These are phyloP conservation scores for Metschnikowia lunata DNA, from an alignment of 805 yeast genomes.

Conservation along the genomic window DNA sequence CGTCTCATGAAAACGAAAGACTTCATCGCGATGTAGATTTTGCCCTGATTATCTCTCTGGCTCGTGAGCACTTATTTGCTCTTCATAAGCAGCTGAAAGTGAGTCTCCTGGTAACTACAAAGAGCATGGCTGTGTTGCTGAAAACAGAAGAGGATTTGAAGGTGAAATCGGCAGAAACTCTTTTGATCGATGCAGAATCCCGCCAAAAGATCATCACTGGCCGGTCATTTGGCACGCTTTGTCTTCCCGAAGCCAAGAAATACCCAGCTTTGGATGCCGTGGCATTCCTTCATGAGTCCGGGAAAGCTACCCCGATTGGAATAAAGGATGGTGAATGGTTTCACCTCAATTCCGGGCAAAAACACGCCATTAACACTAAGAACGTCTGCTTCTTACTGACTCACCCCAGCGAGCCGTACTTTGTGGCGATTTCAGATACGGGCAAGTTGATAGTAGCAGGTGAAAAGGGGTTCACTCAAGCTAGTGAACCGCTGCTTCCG, in stretches of 20 bases:
- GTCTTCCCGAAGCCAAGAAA: slow-evolving; percentile 3
- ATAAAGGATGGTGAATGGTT: slow-evolving; percentile 6
- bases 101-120: slow-evolving; percentile 17
- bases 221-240: background rate
- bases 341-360: slow-evolving; percentile 1
- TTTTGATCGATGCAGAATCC: slow-evolving; percentile 1
- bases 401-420: slow-evolving; percentile 14
- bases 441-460: slow-evolving; percentile 10
- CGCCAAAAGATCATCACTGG: slow-evolving; percentile 2
- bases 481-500: slow-evolving; percentile 12
- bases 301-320: slow-evolving; percentile 3
- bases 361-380: background rate
- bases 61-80: slow-evolving; percentile 32
- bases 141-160: slow-evolving; percentile 2
- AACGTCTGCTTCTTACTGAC: slow-evolving; percentile 4
- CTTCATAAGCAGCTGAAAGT: slow-evolving; percentile 35
- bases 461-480: slow-evolving; percentile 7
- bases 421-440: slow-evolving; percentile 13
- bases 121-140: slow-evolving; percentile 11
- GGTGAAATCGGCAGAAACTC: background rate
- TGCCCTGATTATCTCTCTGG: slow-evolving; percentile 7
- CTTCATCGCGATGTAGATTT: background rate
- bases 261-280: background rate
- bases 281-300: slow-evolving; percentile 7
- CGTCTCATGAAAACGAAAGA: background rate